These are phyloP conservation scores for Quercus tomentella DNA, from an alignment of 331 rosid species.

Conservation along the genomic window DNA sequence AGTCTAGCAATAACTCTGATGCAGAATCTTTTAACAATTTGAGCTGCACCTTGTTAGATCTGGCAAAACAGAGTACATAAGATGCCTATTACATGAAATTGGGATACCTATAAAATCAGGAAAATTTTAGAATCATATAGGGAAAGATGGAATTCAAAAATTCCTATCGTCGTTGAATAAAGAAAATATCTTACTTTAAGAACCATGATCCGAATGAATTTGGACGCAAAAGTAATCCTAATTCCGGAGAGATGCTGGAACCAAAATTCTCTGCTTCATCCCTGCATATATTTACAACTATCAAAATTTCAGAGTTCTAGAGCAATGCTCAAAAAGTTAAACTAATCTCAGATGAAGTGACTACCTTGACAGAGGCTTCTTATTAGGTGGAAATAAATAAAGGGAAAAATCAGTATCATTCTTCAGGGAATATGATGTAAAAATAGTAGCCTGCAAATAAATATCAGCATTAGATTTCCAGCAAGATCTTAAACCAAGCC, in stretches of 20 bases:
- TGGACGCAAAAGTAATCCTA: conserved; percentile 73
- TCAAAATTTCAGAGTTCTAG: conserved; percentile 15
- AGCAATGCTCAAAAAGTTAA: conserved; percentile 1
- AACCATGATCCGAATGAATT: conserved; percentile 58
- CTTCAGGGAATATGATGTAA: conserved; percentile 73
- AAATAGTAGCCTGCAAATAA: conserved; percentile 68
- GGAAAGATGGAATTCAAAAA: conserved; percentile 13
- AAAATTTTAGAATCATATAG: conserved; percentile 20
- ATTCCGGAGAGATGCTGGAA: conserved; percentile 48
- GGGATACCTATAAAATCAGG: conserved; percentile 15
- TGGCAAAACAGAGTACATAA: conserved; percentile 28
- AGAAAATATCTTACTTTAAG: conserved; percentile 63
- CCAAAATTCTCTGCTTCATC: conserved; percentile 43
- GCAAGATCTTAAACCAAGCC: conserved; percentile 13
- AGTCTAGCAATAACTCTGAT: conserved; percentile 67
- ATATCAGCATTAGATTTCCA: conserved; percentile 23
- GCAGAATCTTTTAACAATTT: conserved; percentile 53
- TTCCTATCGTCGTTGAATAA: neutral
- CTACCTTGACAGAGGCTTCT: conserved; percentile 64
- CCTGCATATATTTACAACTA: conserved; percentile 46
- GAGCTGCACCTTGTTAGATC: conserved; percentile 69
- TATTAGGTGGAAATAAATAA: conserved; percentile 62
- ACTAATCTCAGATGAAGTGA: conserved; percentile 13
- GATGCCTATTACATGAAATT: conserved; percentile 16
- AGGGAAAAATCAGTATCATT: conserved; percentile 66